These are phyloP conservation scores for Colletotrichum plurivorum DNA, from an alignment of 2,329 filamentous ascomycete species.

Conservation along the genomic window DNA sequence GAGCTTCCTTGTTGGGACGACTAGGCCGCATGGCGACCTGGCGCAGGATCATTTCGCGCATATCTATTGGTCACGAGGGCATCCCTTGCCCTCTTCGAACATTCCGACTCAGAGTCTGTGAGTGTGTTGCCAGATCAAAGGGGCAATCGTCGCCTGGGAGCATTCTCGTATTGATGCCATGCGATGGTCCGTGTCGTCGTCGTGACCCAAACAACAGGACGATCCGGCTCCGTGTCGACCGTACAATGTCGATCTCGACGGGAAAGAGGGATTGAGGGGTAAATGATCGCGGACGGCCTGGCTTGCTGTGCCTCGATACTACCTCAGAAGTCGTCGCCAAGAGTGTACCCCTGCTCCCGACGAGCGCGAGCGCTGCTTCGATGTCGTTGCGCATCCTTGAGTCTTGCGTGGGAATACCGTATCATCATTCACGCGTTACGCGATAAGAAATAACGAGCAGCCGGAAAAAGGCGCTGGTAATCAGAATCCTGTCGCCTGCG, in stretches of 20 bases:
- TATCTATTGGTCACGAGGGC: background rate
- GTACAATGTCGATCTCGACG: background rate
- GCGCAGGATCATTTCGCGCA: slow-evolving; percentile 4
- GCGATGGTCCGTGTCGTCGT: background rate
- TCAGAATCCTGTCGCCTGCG: background rate
- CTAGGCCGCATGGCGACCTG: background rate
- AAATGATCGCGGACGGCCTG: background rate
- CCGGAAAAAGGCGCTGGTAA: background rate
- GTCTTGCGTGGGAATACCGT: too few species aligned
- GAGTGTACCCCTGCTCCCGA: slow-evolving; percentile 4
- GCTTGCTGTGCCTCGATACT: background rate
- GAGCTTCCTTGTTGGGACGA: slow-evolving; percentile 36
- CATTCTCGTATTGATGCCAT: background rate
- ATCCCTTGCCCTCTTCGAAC: background rate
- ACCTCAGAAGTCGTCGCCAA: slow-evolving; percentile 26
- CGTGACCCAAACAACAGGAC: background rate
- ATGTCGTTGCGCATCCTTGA: background rate
- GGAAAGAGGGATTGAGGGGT: slow-evolving; percentile 12
- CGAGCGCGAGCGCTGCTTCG: background rate
- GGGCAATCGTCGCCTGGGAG: background rate
- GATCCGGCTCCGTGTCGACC: background rate
- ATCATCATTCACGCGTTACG: background rate
- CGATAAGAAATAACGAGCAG: slow-evolving; percentile 1
- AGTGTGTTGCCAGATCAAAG: background rate
- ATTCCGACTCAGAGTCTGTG: background rate